phyloP scores from a whole-genome alignment of 139 green algal species.

The Zygnema circumcarinatum region DNA sequence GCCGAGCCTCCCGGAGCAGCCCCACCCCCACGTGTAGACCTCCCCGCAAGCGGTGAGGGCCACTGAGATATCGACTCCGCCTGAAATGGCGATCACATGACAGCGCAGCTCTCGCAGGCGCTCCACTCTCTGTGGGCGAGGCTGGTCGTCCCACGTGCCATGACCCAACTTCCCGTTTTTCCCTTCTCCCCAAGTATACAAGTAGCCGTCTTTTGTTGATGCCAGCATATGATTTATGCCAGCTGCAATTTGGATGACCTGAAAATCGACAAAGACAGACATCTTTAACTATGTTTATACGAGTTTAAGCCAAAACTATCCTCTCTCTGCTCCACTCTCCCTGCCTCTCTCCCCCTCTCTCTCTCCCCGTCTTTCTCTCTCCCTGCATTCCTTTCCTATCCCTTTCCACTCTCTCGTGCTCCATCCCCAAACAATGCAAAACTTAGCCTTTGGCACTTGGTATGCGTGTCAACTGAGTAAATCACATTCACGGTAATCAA shows the following conservation, averaged over 20 bases:
- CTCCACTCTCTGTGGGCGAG: background rate
- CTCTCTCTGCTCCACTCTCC: background rate
- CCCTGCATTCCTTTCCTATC: background rate
- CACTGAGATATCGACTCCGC: background rate
- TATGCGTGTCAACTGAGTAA: too few species aligned
- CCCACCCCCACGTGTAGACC: background rate
- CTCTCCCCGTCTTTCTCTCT: background rate
- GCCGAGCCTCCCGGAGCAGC: background rate
- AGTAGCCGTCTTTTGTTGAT: background rate
- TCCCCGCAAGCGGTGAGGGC: background rate
- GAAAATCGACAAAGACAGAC: too few species aligned
- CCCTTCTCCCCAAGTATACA: background rate
- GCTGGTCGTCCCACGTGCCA: background rate
- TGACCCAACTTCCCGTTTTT: background rate
- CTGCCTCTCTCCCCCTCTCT: background rate
- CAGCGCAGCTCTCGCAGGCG: background rate
- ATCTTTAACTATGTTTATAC: too few species aligned
- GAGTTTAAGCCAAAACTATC: too few species aligned
- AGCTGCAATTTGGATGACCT: background rate
- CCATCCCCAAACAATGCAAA: too few species aligned
- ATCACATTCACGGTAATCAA: too few species aligned
- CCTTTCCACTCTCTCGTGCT: background rate
- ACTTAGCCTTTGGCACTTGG: too few species aligned
- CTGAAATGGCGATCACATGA: background rate
- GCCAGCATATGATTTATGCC: background rate